Conservation (phyloP, 208 protist genomes). For the Trypanosoma scelopori region DNA sequence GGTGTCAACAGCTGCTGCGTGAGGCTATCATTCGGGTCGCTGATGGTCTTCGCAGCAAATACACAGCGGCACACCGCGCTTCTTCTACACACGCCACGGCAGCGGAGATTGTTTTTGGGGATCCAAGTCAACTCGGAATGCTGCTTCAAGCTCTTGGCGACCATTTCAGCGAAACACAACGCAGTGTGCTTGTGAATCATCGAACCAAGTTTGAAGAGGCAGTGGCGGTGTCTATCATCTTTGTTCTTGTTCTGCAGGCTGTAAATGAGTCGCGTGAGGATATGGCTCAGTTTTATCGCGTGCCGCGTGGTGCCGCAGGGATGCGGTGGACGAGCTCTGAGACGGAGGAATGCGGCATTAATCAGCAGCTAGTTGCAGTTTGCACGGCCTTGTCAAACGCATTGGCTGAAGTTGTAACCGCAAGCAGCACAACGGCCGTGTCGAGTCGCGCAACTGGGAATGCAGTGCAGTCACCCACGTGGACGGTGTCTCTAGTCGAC, state of each 20-base stretch:
- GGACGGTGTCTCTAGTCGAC: slow-evolving; percentile 18
- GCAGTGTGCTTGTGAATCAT: slow-evolving; percentile 43
- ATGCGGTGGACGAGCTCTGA: slow-evolving; percentile 61
- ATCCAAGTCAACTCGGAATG: slow-evolving; percentile 36
- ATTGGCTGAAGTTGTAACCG: slow-evolving; percentile 39
- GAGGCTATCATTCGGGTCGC: slow-evolving; percentile 53
- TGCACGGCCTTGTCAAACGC: slow-evolving; percentile 36
- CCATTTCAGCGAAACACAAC: slow-evolving; percentile 35
- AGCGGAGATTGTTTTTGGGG: slow-evolving; percentile 65
- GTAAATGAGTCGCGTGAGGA: slow-evolving; percentile 69
- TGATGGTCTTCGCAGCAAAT: slow-evolving; percentile 30
- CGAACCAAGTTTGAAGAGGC: slow-evolving; percentile 61
- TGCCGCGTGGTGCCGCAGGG: slow-evolving; percentile 26
- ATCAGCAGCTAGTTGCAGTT: slow-evolving; percentile 40
- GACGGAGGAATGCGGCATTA: slow-evolving; percentile 32
- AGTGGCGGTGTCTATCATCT: slow-evolving; percentile 55
- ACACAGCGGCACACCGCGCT: neutral
- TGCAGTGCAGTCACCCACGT: slow-evolving; percentile 7
- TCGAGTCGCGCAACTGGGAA: slow-evolving; percentile 4
- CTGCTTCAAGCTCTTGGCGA: slow-evolving; percentile 49
- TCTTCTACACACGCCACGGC: slow-evolving; percentile 35
- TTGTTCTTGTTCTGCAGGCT: slow-evolving; percentile 58
- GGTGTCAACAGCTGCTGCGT: slow-evolving; percentile 63
- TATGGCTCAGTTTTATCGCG: slow-evolving; percentile 33
- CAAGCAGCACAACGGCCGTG: neutral